Evolutionary conservation across 2,329 filamentous ascomycete genomes (phyloP).

Genomic region (Lachnum nothofagi): DNA sequence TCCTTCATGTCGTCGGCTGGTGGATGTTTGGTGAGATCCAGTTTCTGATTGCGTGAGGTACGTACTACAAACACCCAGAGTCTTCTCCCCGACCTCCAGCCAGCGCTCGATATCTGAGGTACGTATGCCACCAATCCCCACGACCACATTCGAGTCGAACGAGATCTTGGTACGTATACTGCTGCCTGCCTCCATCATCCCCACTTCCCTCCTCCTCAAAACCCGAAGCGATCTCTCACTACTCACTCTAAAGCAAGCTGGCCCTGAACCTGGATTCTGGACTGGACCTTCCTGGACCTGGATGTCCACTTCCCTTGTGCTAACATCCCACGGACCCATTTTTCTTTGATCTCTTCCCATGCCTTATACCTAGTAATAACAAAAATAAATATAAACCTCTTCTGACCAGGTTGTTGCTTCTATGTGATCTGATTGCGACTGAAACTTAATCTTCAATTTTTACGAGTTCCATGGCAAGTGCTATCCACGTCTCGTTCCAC

Average conservation of each 20-base stretch:
- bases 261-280: constrained; percentile 2
- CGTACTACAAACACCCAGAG: constrained; percentile 18
- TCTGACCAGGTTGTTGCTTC: too few relatives aligned
- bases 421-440: too few relatives aligned
- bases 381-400: too few relatives aligned
- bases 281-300: constrained; percentile 1
- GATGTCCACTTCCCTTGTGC: constrained; percentile 3
- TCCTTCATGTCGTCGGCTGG: constrained; percentile 12
- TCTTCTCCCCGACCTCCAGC: not conserved
- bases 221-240: constrained; percentile 22
- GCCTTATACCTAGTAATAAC: too few relatives aligned
- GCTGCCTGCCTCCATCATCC: constrained; percentile 7
- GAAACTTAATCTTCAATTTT: too few relatives aligned
- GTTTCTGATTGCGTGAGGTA: constrained; percentile 24
- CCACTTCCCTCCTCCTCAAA: not conserved
- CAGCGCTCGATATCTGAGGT: not conserved
- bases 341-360: not conserved
- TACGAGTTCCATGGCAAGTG: too few relatives aligned
- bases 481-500: too few relatives aligned
- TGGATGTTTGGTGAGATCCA: constrained; percentile 3
- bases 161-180: constrained; percentile 9
- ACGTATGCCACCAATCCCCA: not conserved
- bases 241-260: constrained; percentile 28
- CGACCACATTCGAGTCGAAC: not conserved
- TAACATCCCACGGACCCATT: too few relatives aligned